Evolutionary conservation across 192 early-diverging fungal genomes (phyloP), one percentile per base, ranked within the genome.

Genomic region (Piromyces finnis): DNA sequence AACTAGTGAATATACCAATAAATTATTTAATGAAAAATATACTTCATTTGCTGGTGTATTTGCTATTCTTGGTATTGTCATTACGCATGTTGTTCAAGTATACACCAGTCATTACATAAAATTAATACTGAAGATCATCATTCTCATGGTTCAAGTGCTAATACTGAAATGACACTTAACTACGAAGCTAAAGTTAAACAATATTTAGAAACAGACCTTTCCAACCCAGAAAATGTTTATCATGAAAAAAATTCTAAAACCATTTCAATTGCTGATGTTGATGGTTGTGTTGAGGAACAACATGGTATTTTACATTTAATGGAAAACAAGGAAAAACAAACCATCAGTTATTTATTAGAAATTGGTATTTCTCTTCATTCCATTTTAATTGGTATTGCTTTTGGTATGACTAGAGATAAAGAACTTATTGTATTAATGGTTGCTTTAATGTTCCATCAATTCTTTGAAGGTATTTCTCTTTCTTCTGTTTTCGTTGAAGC

Each of bases 311-410:
- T 51, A 22, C 18, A 51, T 51, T 51, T 51, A 51, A 51, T 51
- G 41, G 41, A 51, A 51, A 17, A 51, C 14, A 22, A 51, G 14
- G 41, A 51, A 51, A 51, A 51, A 51, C 41, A 51, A 51, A 51
- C 22, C 6, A 7, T 51, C 1, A 22, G 41, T 51, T 93, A 91
- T 78, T 85, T 93, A 6, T 84, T 94, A 39, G 93, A 94, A 81
- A 85, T 94, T 27, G 93, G 93, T 30, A 94, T 94, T 77, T 88
- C 92, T 0, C 78, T 92, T 82, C 93, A 94, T 84, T 94, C 93
- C 78, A 84, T 94, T n/a, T 89, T 94, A 22, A 89, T 94, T 28
- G 93, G 93, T 29, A 85, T 94, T 82, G 87, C 93, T 30, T 83
- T 93, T 26, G 91, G 86, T 0, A 89, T 87, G 1, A 90, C 92